Percentiles rank a stretch among this genome's conserved stretches.
Conservation (phyloP, 108 stramenopile genomes). For the Bacterosira constricta region DNA sequence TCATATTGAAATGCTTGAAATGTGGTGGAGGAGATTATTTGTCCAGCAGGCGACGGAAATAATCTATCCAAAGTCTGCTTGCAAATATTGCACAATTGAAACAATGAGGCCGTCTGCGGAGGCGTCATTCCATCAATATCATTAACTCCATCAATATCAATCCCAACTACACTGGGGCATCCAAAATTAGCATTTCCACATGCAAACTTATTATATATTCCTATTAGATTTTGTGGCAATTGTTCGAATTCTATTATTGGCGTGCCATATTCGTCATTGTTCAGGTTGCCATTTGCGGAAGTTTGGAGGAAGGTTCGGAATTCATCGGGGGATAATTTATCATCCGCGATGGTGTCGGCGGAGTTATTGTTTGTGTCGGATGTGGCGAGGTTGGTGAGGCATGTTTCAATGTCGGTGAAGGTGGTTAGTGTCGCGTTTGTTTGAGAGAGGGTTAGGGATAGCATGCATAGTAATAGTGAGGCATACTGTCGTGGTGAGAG, state of each 20-base stretch:
- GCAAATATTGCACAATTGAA: too few relatives aligned
- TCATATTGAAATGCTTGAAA: slow-evolving; percentile 26
- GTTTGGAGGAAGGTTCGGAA: slow-evolving; percentile 24
- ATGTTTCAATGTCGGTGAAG: slow-evolving; percentile 23
- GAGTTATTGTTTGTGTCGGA: too few relatives aligned
- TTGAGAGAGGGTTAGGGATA: too few relatives aligned
- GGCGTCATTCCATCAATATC: too few relatives aligned
- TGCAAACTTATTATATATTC: slow-evolving; percentile 36
- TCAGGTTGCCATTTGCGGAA: slow-evolving; percentile 4
- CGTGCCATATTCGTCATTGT: slow-evolving; percentile 22
- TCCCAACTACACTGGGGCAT: slow-evolving; percentile 34
- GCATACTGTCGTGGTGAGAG: too few relatives aligned
- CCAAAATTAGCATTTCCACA: slow-evolving; percentile 36
- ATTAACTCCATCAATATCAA: slow-evolving; percentile 33
- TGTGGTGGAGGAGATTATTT: too few relatives aligned
- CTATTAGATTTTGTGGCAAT: slow-evolving; percentile 18
- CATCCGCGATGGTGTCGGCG: slow-evolving; percentile 22
- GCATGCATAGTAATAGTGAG: too few relatives aligned
- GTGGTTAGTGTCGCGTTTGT: too few relatives aligned
- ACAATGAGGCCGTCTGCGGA: too few relatives aligned
- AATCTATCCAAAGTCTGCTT: too few relatives aligned
- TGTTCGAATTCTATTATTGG: slow-evolving; percentile 15
- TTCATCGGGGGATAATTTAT: slow-evolving; percentile 23
- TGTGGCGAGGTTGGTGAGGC: slow-evolving; percentile 33
- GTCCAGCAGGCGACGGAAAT: too few relatives aligned